Percentiles rank a stretch among this genome's conserved stretches.
phyloP scores from a whole-genome alignment of 2,329 filamentous ascomycete species.

The Dactylellina haptotyla region DNA sequence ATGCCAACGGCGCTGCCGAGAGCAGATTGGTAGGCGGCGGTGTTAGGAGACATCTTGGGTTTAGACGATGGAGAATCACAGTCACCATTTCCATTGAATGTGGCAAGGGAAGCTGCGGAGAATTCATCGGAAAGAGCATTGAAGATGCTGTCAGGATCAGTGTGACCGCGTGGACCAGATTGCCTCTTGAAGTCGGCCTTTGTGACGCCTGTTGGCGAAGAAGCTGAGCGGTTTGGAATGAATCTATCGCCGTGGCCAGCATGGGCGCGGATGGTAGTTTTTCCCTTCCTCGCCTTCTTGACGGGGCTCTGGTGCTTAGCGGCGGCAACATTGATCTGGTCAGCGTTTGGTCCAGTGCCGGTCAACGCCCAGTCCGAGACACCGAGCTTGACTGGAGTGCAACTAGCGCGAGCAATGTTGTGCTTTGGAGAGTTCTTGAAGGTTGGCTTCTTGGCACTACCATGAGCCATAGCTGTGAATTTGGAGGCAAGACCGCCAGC shows the following conservation, averaged over 20 bases:
- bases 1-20: conserved; percentile 91
- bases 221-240: conserved; percentile 91
- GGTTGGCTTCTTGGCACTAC: conserved; percentile 67
- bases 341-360: conserved; percentile 73
- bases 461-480: conserved; percentile 54
- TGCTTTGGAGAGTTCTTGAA: conserved; percentile 79
- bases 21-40: conserved; percentile 89
- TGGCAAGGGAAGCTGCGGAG: conserved; percentile 74
- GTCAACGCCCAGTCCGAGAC: conserved; percentile 92
- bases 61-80: conserved; percentile 68
- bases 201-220: conserved; percentile 81
- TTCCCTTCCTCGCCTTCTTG: conserved; percentile 68
- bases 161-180: conserved; percentile 64
- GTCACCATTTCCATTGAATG: conserved; percentile 70
- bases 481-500: conserved; percentile 66
- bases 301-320: conserved; percentile 67
- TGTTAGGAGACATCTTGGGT: conserved; percentile 59
- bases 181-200: conserved; percentile 78
- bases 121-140: conserved; percentile 82
- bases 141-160: conserved; percentile 74
- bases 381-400: conserved; percentile 83
- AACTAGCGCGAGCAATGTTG: conserved; percentile 80
- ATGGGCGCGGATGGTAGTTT: conserved; percentile 81
- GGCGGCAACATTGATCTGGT: conserved; percentile 58
- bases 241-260: conserved; percentile 77